Base-by-base conservation (phyloP, 1,139 yeast genomes). In the Saccharomyces hybrid region DNA sequence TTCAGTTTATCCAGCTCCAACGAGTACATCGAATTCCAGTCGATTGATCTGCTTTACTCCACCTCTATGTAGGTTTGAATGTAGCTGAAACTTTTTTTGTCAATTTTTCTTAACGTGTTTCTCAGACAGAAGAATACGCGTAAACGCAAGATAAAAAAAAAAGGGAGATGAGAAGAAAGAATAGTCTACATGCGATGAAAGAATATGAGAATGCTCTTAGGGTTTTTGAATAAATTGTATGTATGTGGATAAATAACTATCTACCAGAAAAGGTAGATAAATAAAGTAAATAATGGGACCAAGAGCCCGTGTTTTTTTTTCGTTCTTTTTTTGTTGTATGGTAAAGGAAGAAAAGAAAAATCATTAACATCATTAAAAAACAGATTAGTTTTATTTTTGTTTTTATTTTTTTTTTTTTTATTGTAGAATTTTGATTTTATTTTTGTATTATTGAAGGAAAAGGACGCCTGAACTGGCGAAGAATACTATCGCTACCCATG, bases 1-100 rank as follows among this genome's bases (percentile, higher is more conserved):
- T 66, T 63, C 46, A 67, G 49, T 34, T 59, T 53, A 41, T 61
- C 59, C 49, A 59, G 27, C 19, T 47, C 47, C 58, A 54, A 52
- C 16, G 25, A 38, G 5, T 47, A 34, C 51, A 50, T 32, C 38
- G 19, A 32, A 32, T 42, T 42, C 8, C 47, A 42, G 47, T 1
- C n/a, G 38, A 13, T 19, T 19, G 23, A 19, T 19, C 23, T 19
- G 23, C 23, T 19, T 19, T 19, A 19, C 23, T 19, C 3, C 3
- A 19, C 23, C 3, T 19, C 14, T 32, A 32, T 32, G 38, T 32
- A 32, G 38, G 3, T 32, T 32, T n/a, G 14, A 32, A 1, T 32
- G 2, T 19, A 19, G 23, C 23, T 19, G 23, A 19, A 19, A 19
- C 23, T 19, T 19, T 19, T 19, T 19, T 19, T 19, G 23, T 2